Base-by-base conservation (phyloP, 805 yeast species). In the Candida argentea region DNA sequence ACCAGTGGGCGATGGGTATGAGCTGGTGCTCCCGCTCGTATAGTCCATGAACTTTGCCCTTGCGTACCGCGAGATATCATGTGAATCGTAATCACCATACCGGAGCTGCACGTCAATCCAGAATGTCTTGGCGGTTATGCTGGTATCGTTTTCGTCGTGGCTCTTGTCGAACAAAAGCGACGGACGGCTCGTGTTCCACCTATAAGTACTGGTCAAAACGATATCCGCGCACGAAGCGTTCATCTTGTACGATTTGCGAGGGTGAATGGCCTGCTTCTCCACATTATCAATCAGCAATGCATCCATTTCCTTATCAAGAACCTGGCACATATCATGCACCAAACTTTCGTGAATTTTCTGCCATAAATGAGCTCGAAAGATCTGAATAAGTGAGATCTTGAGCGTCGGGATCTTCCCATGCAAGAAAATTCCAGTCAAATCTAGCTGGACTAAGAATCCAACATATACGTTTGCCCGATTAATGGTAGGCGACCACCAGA, bases 401-500 rank as follows among this genome's bases (percentile, higher is more conserved):
- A 91, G 62, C 0, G 99, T 91, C 5, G 99, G 99, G 38, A 91
- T 91, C 53, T 91, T 91, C 41, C 99, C 99, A 49, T 91, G 99
- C 27, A 91, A 61, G 53, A 91, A 91, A 16, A 91, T 89, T 44
- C 98, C 99, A 0, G 99, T 91, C 46, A 91, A 61, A 55, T 91
- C 99, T 25, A 91, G 64, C 50, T 91, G 99, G 16, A 91, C 98
- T 46, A 87, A 65, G 60, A 91, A 91, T 16, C 99, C 99, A 32
- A 91, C 96, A 48, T 91, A 91, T 15, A 91, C 97, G 47, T 91
- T 91, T 5, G 98, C 98, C 38, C 99, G 71, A 46, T 91, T 91
- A 43, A 91, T 91, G 0, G 99, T 91, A 5, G 99, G 99, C 0
- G 96, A 86, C 99, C 99, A 91, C 99, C 99, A 91, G 17, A 91